Base-by-base conservation (phyloP, 208 protist genomes). In the Crithidia fasciculata region DNA sequence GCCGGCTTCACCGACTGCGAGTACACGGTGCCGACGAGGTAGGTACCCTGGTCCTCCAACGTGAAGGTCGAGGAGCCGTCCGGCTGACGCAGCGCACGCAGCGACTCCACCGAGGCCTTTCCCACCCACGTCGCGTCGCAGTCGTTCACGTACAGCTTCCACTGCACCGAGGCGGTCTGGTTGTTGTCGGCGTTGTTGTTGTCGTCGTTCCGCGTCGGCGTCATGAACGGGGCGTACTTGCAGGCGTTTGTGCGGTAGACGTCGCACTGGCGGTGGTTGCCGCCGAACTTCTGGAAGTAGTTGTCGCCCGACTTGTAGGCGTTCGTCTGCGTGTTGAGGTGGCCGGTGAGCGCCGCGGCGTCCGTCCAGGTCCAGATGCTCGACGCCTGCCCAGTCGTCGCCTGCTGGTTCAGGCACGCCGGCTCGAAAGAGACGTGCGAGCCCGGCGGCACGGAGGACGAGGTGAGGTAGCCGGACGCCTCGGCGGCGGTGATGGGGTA, bases 241-340 rank as follows among this genome's bases (percentile, higher is more conserved):
- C 92, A 97, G 37, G 92, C 68, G 63, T 95, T 82, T 3, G 5
- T 13, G 47, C 92, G 90, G 77, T 82, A 97, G 8, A 91, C 78
- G 57, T 97, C 92, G 63, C 92, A 97, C 52, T 86, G 55, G 13
- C 74, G 81, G 68, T 97, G 92, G 37, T 93, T 94, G 70, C 92
- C 92, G 19, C 90, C 90, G 70, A 97, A 97, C 79, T 92, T 95
- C 50, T 95, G 92, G 74, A 86, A 97, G 78, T 94, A 97, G 86
- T 93, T 95, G 61, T 90, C 85, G 40, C 89, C 88, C n/a, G 69
- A 80, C 62, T 74, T 82, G 80, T 94, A 95, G 18, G 50, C 72
- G 60, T 85, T 69, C 2, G 82, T 85, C 8, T 73, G 49, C 36
- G 69, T 76, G 81, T 96, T 93, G 15, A 93, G 70, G 53, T 88